Conservation (phyloP, 1,139 yeast species). For the Suhomyces choctaworum region DNA sequence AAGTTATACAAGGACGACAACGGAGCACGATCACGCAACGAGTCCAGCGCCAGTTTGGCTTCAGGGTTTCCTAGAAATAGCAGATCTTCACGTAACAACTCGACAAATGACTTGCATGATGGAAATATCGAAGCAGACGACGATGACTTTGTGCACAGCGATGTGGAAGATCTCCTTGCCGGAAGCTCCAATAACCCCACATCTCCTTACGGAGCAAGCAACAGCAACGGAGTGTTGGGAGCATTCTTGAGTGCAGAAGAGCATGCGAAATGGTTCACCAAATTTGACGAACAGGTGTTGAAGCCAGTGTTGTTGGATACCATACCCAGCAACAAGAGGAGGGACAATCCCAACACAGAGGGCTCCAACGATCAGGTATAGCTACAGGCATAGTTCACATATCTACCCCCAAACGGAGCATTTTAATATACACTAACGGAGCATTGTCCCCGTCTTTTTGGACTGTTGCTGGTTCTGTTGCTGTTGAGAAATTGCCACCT, state of each 20-base stretch:
- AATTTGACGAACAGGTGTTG: conserved; percentile 90
- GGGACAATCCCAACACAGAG: conserved; percentile 6
- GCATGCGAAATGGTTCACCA: conserved; percentile 88
- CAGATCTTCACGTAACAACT: conserved; percentile 8
- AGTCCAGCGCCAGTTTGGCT: conserved; percentile 28
- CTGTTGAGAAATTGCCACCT: conserved; percentile 59
- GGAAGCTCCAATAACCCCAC: conserved; percentile 9
- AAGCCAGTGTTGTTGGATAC: conserved; percentile 90
- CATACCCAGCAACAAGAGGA: conserved; percentile 23
- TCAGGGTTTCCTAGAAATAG: conserved; percentile 14
- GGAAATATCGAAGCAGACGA: conserved; percentile 28
- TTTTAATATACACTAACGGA: conserved; percentile 7
- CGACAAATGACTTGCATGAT: conserved; percentile 10
- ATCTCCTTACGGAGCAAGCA: conserved; percentile 3
- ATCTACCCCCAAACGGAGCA: too few species aligned
- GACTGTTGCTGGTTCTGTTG: conserved; percentile 19
- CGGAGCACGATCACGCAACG: conserved; percentile 27
- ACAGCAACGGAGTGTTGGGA: conserved; percentile 36
- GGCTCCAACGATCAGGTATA: conserved; percentile 6
- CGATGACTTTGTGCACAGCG: conserved; percentile 36
- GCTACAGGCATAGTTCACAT: neutral
- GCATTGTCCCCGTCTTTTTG: conserved; percentile 4
- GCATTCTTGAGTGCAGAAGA: conserved; percentile 63
- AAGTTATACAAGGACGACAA: conserved; percentile 17
- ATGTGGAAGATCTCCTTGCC: conserved; percentile 40